Evolutionary conservation across 805 yeast species (phyloP).

Genomic region (Lachancea lanzarotensis): DNA sequence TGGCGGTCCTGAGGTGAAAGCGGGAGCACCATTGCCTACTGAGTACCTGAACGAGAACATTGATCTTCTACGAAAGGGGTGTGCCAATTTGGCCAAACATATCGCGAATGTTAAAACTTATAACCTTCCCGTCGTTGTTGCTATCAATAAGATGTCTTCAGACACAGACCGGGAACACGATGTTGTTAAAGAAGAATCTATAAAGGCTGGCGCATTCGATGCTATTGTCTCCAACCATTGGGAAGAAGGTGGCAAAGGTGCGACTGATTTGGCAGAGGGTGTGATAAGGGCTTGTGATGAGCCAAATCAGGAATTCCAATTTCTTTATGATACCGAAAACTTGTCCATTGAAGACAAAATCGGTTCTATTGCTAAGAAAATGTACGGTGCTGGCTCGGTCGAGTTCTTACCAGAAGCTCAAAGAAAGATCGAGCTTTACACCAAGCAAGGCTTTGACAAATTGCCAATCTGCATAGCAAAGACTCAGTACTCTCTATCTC

Average conservation of each 20-base stretch:
- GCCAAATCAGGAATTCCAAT: conserved; percentile 38
- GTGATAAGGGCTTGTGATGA: conserved; percentile 54
- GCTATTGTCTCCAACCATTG: conserved; percentile 81
- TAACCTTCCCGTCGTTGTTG: conserved; percentile 76
- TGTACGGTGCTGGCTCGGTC: conserved; percentile 73
- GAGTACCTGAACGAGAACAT: conserved; percentile 68
- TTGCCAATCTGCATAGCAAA: conserved; percentile 81
- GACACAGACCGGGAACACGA: conserved; percentile 66
- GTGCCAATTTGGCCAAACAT: conserved; percentile 71
- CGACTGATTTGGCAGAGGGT: conserved; percentile 65
- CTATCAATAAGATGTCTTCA: conserved; percentile 70
- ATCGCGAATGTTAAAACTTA: conserved; percentile 63
- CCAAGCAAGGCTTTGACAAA: conserved; percentile 67
- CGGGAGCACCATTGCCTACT: conserved; percentile 71
- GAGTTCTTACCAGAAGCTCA: conserved; percentile 66
- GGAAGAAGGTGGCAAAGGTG: conserved; percentile 83
- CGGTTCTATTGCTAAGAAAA: conserved; percentile 57
- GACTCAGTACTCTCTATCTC: conserved; percentile 79
- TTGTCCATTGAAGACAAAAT: conserved; percentile 59
- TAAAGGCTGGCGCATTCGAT: conserved; percentile 71
- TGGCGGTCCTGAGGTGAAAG: conserved; percentile 84
- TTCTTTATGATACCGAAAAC: conserved; percentile 56
- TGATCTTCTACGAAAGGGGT: conserved; percentile 61
- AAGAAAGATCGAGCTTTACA: conserved; percentile 59
- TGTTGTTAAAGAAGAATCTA: conserved; percentile 57